Evolutionary conservation across 2,329 filamentous ascomycete genomes (phyloP).

Genomic region (Raffaelea deltoideospora): DNA sequence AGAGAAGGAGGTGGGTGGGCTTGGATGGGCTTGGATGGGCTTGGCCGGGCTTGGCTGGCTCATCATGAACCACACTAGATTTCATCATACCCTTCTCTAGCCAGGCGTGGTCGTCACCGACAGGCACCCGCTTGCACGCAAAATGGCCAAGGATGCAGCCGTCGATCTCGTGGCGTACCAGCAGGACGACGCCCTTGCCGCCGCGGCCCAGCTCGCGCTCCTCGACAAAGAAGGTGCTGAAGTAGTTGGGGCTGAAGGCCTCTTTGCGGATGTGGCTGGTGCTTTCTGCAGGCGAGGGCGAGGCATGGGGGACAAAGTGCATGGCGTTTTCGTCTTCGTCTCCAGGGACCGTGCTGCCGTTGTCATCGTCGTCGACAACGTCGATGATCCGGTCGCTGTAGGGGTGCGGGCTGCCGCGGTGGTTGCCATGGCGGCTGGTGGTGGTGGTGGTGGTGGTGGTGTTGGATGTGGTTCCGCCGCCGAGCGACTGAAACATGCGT

Average conservation of each 20-base stretch:
- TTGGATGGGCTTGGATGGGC: too few relatives aligned
- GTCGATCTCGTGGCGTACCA: constrained; percentile 89
- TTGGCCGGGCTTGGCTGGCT: too few relatives aligned
- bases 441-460: too few relatives aligned
- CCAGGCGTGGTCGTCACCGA: constrained; percentile 90
- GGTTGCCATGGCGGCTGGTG: not conserved
- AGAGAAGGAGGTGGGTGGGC: not conserved
- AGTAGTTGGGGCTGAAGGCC: constrained; percentile 86
- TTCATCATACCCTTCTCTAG: constrained; percentile 53
- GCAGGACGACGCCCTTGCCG: constrained; percentile 83
- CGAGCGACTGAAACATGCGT: constrained; percentile 31
- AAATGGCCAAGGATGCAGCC: constrained; percentile 79
- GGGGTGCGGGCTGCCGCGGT: not conserved
- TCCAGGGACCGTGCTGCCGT: constrained; percentile 11
- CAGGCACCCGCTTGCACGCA: constrained; percentile 92
- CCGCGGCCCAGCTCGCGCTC: constrained; percentile 75
- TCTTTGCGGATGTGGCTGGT: constrained; percentile 62
- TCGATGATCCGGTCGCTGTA: constrained; percentile 8
- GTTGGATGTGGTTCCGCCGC: too few relatives aligned
- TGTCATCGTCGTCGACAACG: not conserved
- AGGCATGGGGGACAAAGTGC: constrained; percentile 39
- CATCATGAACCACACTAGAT: too few relatives aligned
- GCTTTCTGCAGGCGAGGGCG: constrained; percentile 19
- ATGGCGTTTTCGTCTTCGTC: constrained; percentile 12
- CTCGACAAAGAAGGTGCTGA: constrained; percentile 83